Percentiles rank a stretch among this genome's conserved stretches.
phyloP scores from a whole-genome alignment of 2,329 filamentous ascomycete genomes.

The Pezicula carpinea region DNA sequence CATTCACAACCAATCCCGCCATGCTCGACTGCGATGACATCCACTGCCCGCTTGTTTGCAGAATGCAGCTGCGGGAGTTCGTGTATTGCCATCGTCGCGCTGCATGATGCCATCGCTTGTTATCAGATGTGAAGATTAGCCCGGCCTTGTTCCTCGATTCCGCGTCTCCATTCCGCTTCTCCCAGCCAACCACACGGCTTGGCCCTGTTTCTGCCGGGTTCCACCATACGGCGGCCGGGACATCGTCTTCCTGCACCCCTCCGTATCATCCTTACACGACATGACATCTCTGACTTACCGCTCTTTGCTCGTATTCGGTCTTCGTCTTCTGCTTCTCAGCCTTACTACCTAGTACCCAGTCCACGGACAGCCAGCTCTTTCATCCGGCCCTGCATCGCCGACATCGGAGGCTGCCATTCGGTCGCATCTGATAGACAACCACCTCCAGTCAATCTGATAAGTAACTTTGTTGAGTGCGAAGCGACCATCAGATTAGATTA shows the following conservation, averaged over 20 bases:
- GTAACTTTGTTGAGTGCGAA: too few species aligned
- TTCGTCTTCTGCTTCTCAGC: neutral
- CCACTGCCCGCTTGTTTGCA: neutral
- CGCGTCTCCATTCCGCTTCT: neutral
- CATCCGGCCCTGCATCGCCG: neutral
- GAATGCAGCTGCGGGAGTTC: neutral
- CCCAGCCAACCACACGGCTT: neutral
- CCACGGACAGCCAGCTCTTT: neutral
- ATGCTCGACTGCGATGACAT: neutral
- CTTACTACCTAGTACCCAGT: neutral
- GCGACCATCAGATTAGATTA: too few species aligned
- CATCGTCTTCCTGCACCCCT: too few species aligned
- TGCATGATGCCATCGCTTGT: neutral
- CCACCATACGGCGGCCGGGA: too few species aligned
- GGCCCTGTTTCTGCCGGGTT: too few species aligned
- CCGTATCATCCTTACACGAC: too few species aligned
- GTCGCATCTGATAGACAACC: too few species aligned
- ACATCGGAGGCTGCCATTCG: too few species aligned
- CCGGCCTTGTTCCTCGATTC: neutral
- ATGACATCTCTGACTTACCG: too few species aligned
- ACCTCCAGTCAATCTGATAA: too few species aligned
- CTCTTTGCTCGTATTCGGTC: neutral
- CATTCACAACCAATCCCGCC: neutral
- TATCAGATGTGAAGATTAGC: neutral
- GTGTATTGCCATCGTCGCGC: neutral